Evolutionary conservation across 805 yeast genomes (phyloP), one percentile per base, ranked within the genome.

Genomic region (Metschnikowia peoriensis): DNA sequence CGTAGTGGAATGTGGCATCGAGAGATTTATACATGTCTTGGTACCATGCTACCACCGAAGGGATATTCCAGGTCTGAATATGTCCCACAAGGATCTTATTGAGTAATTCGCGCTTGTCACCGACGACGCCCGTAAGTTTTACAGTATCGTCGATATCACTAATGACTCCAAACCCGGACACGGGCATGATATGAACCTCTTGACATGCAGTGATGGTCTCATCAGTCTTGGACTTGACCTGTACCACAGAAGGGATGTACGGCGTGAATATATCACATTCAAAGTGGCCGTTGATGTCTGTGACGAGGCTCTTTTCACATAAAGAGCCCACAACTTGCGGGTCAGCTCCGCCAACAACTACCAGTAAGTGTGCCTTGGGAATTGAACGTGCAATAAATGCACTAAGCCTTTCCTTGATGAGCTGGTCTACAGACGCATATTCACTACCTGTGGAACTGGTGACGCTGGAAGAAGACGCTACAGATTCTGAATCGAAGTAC

Each of bases 141-240:
- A 93, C 84, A 0, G 99, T 94, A 65, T 94, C 99, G 66, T 94
- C 99, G 41, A 94, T 85, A 67, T 94, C 99, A 61, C 92, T 85
- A 22, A 94, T 91, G 1, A 94, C 67, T 11, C 88, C 89, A 22
- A 85, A 72, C 0, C 96, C 94, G 0, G 63, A 50, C 44, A 54
- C 52, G 2, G 73, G 68, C 11, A 83, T 73, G 34, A 77, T 60
- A 47, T 73, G 68, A 1, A 78, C 67, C 28, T 80, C 80, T 50
- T 77, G 76, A 47, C 79, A 74, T 2, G 75, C 68, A 49, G 77
- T 71, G 7, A 82, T 71, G 11, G 77, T 68, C 22, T 82, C 80
- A 53, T 83, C 80, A 4, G 69, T 63, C 0, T 68, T 57, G 0
- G 84, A 75, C 3, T 77, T 66, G 11, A 80, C 86, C 53, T 79